Evolutionary conservation across 371 early-diverging fungal species (phyloP).

Genomic region (Saksenaea oblongispora): DNA sequence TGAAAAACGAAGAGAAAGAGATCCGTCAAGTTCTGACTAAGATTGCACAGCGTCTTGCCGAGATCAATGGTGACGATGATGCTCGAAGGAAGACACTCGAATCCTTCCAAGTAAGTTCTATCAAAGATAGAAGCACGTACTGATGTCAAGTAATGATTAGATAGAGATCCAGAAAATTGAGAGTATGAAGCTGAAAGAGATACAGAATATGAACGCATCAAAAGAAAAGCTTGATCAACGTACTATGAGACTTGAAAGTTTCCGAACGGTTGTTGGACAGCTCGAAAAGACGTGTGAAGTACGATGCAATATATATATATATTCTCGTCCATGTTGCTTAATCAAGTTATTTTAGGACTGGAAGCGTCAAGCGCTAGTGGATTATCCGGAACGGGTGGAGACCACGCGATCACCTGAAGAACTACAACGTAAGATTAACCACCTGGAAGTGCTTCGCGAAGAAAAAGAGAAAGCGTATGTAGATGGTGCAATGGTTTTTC

Average conservation of each 20-base stretch:
- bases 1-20: slow-evolving; percentile 16
- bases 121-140: not conserved
- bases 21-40: not conserved
- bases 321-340: not conserved
- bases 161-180: slow-evolving; percentile 8
- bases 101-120: not conserved
- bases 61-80: not conserved
- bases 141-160: not conserved
- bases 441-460: slow-evolving; percentile 53
- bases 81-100: not conserved
- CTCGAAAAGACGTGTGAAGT: slow-evolving; percentile 1
- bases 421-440: slow-evolving; percentile 63
- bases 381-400: slow-evolving; percentile 68
- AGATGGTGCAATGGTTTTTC: not conserved
- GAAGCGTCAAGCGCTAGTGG: slow-evolving; percentile 50
- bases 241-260: slow-evolving; percentile 3
- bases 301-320: not conserved
- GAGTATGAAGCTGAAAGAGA: not conserved
- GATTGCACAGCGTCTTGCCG: not conserved
- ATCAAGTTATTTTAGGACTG: slow-evolving; percentile 26
- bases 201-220: not conserved
- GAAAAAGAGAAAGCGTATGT: slow-evolving; percentile 51
- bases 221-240: slow-evolving; percentile 1
- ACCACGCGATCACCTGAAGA: slow-evolving; percentile 46
- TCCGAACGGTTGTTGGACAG: slow-evolving; percentile 2